Evolutionary conservation across 2,329 filamentous ascomycete species (phyloP).

Genomic region (Diaporthe nobilis): DNA sequence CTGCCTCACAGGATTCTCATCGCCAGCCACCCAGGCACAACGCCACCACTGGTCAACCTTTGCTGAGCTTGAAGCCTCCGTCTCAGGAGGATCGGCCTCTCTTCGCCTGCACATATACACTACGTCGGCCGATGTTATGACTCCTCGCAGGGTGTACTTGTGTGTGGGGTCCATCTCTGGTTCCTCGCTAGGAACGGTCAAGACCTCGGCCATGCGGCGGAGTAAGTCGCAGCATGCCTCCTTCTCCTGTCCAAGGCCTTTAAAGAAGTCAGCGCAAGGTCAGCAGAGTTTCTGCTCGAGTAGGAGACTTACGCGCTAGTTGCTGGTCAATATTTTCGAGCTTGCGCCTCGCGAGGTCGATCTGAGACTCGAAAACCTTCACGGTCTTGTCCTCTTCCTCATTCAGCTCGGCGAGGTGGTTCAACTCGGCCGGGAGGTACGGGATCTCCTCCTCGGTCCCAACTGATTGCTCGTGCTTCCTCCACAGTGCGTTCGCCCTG

Average conservation of each 20-base stretch:
- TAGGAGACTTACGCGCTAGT: slow-evolving; percentile 36
- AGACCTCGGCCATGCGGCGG: slow-evolving; percentile 29
- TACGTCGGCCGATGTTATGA: slow-evolving; percentile 46
- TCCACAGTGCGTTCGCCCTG: slow-evolving; percentile 43
- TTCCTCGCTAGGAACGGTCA: slow-evolving; percentile 37
- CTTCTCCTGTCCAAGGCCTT: slow-evolving; percentile 36
- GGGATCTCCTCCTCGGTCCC: slow-evolving; percentile 43
- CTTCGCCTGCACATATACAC: slow-evolving; percentile 49
- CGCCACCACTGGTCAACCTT: slow-evolving; percentile 50
- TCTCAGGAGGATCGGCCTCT: slow-evolving; percentile 43
- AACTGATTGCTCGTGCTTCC: slow-evolving; percentile 42
- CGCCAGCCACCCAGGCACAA: slow-evolving; percentile 43
- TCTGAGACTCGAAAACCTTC: slow-evolving; percentile 42
- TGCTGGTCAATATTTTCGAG: slow-evolving; percentile 40
- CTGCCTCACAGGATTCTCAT: slow-evolving; percentile 43
- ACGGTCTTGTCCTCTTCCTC: slow-evolving; percentile 42
- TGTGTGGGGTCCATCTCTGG: slow-evolving; percentile 48
- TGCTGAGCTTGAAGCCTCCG: slow-evolving; percentile 38
- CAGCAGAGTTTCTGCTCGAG: neutral
- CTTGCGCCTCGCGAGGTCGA: slow-evolving; percentile 42
- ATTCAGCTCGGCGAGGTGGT: slow-evolving; percentile 40
- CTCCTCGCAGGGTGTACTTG: slow-evolving; percentile 50
- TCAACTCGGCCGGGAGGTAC: slow-evolving; percentile 44
- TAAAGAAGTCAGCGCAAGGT: slow-evolving; percentile 21
- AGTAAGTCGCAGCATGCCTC: slow-evolving; percentile 38